A percentile compares a stretch with the other conserved stretches of the same genome.
Evolutionary conservation across 192 early-diverging fungal species (phyloP).

Genomic region (Allomyces macrogynus): DNA sequence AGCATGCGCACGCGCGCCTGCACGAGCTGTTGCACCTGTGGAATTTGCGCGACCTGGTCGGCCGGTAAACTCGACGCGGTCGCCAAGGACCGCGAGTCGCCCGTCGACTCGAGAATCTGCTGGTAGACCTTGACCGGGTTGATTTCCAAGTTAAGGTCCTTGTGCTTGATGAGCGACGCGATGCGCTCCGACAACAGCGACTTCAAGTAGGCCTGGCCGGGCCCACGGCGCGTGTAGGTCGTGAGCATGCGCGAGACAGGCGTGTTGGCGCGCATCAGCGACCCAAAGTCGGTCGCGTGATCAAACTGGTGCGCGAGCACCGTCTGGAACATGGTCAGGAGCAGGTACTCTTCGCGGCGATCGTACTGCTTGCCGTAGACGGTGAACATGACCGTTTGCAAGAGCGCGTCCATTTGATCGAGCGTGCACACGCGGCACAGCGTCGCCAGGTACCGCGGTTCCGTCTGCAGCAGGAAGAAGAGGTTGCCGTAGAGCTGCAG

Average conservation of each 20-base stretch:
- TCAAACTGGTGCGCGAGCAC: slow-evolving; percentile 86
- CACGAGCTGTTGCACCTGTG: slow-evolving; percentile 68
- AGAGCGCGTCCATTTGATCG: slow-evolving; percentile 75
- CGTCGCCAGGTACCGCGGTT: slow-evolving; percentile 75
- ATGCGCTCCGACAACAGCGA: slow-evolving; percentile 59
- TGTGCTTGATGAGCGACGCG: slow-evolving; percentile 52
- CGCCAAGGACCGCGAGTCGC: slow-evolving; percentile 10
- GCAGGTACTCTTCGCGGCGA: slow-evolving; percentile 79
- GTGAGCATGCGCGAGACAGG: slow-evolving; percentile 97
- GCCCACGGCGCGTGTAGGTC: slow-evolving; percentile 81
- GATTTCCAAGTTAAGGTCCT: slow-evolving; percentile 77
- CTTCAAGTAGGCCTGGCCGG: slow-evolving; percentile 76
- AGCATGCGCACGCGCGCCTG: slow-evolving; percentile 58
- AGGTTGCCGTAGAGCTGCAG: slow-evolving; percentile 77
- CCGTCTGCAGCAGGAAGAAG: slow-evolving; percentile 76
- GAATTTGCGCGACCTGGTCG: slow-evolving; percentile 59
- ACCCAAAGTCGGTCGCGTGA: slow-evolving; percentile 68
- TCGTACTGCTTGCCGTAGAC: slow-evolving; percentile 94
- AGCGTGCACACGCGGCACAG: slow-evolving; percentile 65
- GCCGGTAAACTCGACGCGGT: slow-evolving; percentile 33
- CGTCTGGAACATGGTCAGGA: slow-evolving; percentile 89
- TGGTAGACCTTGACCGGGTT: slow-evolving; percentile 70
- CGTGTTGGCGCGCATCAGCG: slow-evolving; percentile 78
- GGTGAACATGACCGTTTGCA: slow-evolving; percentile 93
- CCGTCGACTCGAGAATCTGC: slow-evolving; percentile 17